Evolutionary conservation across 2,329 filamentous ascomycete species (phyloP).

Genomic region (Fusarium camptoceras): DNA sequence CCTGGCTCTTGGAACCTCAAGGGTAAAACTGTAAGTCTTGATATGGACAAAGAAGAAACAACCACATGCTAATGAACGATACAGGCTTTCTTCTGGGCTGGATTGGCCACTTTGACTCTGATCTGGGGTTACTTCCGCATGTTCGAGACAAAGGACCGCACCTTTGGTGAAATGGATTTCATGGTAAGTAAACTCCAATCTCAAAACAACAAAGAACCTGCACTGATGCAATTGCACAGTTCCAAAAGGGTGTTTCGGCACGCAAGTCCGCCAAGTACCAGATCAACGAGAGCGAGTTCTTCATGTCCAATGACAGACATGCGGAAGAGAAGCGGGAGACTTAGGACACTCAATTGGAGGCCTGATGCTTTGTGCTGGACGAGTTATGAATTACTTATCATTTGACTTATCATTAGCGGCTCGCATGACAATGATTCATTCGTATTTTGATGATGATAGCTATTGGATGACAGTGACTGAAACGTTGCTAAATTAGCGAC

Average conservation of each 20-base stretch:
- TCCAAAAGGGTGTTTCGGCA: constrained; percentile 54
- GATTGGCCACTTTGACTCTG: constrained; percentile 52
- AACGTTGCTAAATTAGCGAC: constrained; percentile 10
- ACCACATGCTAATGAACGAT: constrained; percentile 13
- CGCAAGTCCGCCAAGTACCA: constrained; percentile 54
- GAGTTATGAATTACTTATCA: background rate
- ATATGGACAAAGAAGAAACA: background rate
- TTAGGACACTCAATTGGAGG: background rate
- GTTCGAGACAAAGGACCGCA: constrained; percentile 59
- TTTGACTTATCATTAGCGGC: constrained; percentile 7
- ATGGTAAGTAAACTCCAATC: constrained; percentile 47
- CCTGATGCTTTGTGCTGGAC: constrained; percentile 2
- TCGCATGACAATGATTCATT: constrained; percentile 7
- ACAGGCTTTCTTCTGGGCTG: constrained; percentile 58
- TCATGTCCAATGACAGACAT: constrained; percentile 34
- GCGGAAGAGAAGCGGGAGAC: constrained; percentile 25
- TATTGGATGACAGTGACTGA: constrained; percentile 10
- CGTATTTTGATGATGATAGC: constrained; percentile 6
- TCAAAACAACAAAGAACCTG: background rate
- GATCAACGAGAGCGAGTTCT: constrained; percentile 52
- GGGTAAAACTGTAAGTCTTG: constrained; percentile 52
- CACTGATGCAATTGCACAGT: constrained; percentile 40
- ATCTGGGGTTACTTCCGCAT: constrained; percentile 58
- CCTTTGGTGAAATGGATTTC: constrained; percentile 59
- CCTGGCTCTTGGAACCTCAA: constrained; percentile 56